A percentile compares a stretch with the other conserved stretches of the same genome.
Conservation (phyloP, 2,329 filamentous ascomycete species). For the Colletotrichum caudatum region DNA sequence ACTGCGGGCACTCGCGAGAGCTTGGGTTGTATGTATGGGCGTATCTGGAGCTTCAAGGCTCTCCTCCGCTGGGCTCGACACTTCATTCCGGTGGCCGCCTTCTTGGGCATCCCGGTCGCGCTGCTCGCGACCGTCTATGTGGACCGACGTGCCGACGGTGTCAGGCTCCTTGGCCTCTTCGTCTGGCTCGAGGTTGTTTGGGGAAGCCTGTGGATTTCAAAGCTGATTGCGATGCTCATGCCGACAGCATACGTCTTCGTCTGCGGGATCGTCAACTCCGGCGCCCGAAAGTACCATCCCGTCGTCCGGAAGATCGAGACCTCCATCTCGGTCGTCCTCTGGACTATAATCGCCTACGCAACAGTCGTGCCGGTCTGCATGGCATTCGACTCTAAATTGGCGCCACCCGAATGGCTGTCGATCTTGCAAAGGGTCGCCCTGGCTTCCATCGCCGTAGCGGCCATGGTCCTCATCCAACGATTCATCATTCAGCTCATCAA, state of each 20-base stretch:
- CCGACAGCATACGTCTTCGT: conserved; percentile 29
- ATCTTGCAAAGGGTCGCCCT: conserved; percentile 13
- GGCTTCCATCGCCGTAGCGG: conserved; percentile 23
- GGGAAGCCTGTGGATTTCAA: conserved; percentile 24
- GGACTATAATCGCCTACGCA: conserved; percentile 29
- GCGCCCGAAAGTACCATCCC: conserved; percentile 28
- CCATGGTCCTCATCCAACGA: conserved; percentile 24
- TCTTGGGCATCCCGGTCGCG: conserved; percentile 24
- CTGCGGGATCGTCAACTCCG: conserved; percentile 28
- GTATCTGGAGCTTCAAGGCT: conserved; percentile 27
- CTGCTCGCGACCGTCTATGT: conserved; percentile 19
- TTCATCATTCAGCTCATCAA: conserved; percentile 32
- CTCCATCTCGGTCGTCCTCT: conserved; percentile 25
- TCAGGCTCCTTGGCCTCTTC: conserved; percentile 28
- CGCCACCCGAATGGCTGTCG: conserved; percentile 1
- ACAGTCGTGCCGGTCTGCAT: conserved; percentile 21
- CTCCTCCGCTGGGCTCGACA: conserved; percentile 29
- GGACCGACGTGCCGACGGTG: conserved; percentile 11
- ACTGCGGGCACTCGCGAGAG: conserved; percentile 8
- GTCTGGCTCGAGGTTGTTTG: conserved; percentile 31
- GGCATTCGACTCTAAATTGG: neutral
- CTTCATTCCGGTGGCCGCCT: conserved; percentile 29
- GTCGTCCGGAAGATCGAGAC: conserved; percentile 23
- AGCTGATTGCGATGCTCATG: conserved; percentile 27
- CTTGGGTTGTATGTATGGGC: conserved; percentile 27